phyloP scores from a whole-genome alignment of 768 basidiomycete species.

The Lentinula lateritia region DNA sequence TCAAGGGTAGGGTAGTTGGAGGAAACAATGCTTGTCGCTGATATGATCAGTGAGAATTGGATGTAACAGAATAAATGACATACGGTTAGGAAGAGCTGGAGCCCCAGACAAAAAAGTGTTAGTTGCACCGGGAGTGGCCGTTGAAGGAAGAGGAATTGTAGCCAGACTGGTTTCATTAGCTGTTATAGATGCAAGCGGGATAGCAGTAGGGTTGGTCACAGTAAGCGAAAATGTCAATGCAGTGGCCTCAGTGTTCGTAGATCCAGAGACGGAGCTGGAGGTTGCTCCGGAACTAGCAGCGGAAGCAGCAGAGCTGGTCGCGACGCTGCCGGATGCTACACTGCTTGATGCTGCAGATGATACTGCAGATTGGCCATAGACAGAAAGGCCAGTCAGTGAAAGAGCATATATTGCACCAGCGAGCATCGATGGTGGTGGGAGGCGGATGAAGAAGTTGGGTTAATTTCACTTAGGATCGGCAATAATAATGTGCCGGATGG shows the following conservation, averaged over 20 bases:
- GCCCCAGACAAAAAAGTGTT: conserved; percentile 51
- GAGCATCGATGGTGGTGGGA: neutral
- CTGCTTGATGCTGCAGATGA: neutral
- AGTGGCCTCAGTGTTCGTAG: conserved; percentile 22
- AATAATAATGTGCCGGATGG: too few relatives aligned
- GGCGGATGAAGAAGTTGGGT: neutral
- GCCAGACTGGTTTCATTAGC: conserved; percentile 34
- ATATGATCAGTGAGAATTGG: neutral
- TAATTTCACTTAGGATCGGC: neutral
- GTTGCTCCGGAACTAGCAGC: conserved; percentile 4
- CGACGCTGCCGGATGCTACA: neutral
- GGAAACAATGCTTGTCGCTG: conserved; percentile 40
- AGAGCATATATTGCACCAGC: conserved; percentile 19
- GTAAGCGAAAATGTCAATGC: conserved; percentile 38
- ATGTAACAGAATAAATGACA: conserved; percentile 12
- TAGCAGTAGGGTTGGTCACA: conserved; percentile 55
- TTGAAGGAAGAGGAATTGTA: conserved; percentile 41
- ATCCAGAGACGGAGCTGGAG: conserved; percentile 1
- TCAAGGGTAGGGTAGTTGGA: conserved; percentile 68
- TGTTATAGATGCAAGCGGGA: conserved; percentile 47
- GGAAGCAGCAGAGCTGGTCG: conserved; percentile 12
- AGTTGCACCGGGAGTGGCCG: conserved; percentile 41
- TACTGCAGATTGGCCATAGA: conserved; percentile 29
- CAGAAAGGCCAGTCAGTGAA: conserved; percentile 26
- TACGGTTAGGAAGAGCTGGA: conserved; percentile 55